Evolutionary conservation across 2,329 filamentous ascomycete species (phyloP), one percentile per base, ranked within the genome.

Genomic region (Fonsecaea nubica): DNA sequence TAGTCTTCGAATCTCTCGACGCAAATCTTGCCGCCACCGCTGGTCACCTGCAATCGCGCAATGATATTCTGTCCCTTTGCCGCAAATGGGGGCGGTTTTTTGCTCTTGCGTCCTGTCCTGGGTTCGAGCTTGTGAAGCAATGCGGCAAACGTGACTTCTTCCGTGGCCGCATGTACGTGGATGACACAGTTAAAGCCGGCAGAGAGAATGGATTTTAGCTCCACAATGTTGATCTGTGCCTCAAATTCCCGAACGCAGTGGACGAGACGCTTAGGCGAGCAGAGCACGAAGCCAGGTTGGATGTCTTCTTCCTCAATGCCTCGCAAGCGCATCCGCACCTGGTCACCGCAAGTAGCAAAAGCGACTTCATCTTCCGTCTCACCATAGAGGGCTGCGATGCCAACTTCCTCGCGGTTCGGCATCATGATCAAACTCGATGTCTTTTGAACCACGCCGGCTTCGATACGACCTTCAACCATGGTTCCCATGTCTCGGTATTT

Each of bases 401-500:
- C 89, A 62, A 97, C 87, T 56, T 87, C 86, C 68, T 94, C 89
- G 76, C 89, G 90, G 81, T 96, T 97, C 54, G 95, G 95, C 95
- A 99, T 99, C 90, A 99, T 92, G 66, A 96, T 81, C 75, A 96
- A 88, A 68, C 81, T 88, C 81, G 90, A 89, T 68, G 90, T 90
- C 86, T 98, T 98, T 84, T 95, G 95, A 78, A 96, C 85, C 55
- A 97, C 91, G 77, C 93, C 94, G 18, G 93, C 91, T 80, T 99
- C 95, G 71, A 99, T 91, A 85, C 97, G 97, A 72, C 95, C 95
- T 82, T 99, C 96, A 50, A 97, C 87, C 87, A 99, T 93, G 69
- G 95, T 99, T 74, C 95, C 95, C 86, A 99, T 90, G 77, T 99
- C 96, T 74, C 91, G 88, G 84, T 98, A 99, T 82, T 99, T 99